A percentile compares a stretch with the other conserved stretches of the same genome.
Evolutionary conservation across 495 filamentous ascomycete species (phyloP).

Genomic region (Massariosphaeria phaeospora): DNA sequence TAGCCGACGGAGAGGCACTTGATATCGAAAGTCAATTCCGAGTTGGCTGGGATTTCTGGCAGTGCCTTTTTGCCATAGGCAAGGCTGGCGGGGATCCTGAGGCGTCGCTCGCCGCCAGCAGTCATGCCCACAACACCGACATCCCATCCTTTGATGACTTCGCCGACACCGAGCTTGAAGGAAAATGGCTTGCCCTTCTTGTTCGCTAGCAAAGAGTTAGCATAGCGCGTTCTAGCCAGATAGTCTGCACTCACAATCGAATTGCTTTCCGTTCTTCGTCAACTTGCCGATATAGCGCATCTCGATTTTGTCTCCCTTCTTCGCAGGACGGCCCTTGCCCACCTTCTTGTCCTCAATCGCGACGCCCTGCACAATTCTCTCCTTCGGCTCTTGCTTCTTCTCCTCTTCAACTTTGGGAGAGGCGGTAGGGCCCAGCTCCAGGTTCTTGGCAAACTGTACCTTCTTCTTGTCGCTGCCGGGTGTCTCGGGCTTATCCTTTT

Average conservation of each 20-base stretch:
- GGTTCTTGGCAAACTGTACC: constrained; percentile 97
- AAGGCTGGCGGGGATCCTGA: constrained; percentile 76
- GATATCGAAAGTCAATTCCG: constrained; percentile 85
- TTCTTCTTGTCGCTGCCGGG: constrained; percentile 70
- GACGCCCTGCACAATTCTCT: constrained; percentile 75
- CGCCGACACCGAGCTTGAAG: constrained; percentile 87
- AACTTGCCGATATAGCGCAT: constrained; percentile 98
- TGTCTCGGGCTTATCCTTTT: constrained; percentile 48
- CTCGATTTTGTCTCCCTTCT: constrained; percentile 78
- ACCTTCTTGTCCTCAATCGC: constrained; percentile 93
- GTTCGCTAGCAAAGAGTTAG: constrained; percentile 60
- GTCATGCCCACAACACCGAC: constrained; percentile 88
- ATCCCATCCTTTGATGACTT: constrained; percentile 99
- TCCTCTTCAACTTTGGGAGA: constrained; percentile 46
- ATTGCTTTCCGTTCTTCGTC: constrained; percentile 79
- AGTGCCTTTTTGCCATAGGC: constrained; percentile 79
- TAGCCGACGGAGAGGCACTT: constrained; percentile 70
- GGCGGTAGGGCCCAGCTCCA: constrained; percentile 87
- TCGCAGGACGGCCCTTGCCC: constrained; percentile 72
- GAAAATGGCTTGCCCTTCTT: constrained; percentile 95
- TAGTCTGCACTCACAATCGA: constrained; percentile 64
- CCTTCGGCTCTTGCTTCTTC: constrained; percentile 49
- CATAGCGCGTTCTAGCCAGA: constrained; percentile 27
- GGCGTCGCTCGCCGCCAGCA: constrained; percentile 83
- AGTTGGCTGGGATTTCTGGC: constrained; percentile 83